Evolutionary conservation across 345 rosid genomes (phyloP), one percentile per base, ranked within the genome.

Genomic region (Dipteronia dyeriana): DNA sequence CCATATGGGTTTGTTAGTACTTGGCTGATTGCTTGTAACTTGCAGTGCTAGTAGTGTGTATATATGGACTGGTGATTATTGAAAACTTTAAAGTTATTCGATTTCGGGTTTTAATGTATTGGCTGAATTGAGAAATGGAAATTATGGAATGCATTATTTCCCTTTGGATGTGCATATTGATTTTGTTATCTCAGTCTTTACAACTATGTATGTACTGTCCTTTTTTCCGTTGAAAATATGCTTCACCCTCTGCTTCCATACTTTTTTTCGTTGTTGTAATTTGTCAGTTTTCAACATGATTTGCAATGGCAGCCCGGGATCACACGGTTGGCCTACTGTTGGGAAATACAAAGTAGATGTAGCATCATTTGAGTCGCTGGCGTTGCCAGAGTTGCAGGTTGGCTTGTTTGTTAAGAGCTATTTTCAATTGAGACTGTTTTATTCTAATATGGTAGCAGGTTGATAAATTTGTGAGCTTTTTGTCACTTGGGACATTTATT

Each of bases 331-430:
- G 91, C 95, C 93, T 17, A 79, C 78, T 20, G 97, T 91, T 65
- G 93, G 95, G 72, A 92, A 82, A 76, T 92, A 88, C 78, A 91
- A 82, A 82, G 95, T 92, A 17, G 93, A 92, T 71, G 57, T 87
- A 47, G 79, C 87, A 41, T 90, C 94, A 4, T 92, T 92, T 16
- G 94, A 92, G 78, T 85, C 94, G 1, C 49, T 92, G 38, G 90
- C 90, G n/a, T 85, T 90, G 83, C 95, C 97, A 2, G 81, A 86
- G 82, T 79, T 90, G 86, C 91, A 89, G 97, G 93, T 90, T 41
- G 68, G 34, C 16, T 51, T 31, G 51, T 45, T 59, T 26, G 61
- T 26, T 31, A 23, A 22, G 16, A 17, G 16, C 19, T 23, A 47
- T 10, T 38, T 60, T 25, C 41, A 12, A 54, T 20, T 10, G 10